phyloP scores from a whole-genome alignment of 306 rosid species.

The Dryas alaskensis region DNA sequence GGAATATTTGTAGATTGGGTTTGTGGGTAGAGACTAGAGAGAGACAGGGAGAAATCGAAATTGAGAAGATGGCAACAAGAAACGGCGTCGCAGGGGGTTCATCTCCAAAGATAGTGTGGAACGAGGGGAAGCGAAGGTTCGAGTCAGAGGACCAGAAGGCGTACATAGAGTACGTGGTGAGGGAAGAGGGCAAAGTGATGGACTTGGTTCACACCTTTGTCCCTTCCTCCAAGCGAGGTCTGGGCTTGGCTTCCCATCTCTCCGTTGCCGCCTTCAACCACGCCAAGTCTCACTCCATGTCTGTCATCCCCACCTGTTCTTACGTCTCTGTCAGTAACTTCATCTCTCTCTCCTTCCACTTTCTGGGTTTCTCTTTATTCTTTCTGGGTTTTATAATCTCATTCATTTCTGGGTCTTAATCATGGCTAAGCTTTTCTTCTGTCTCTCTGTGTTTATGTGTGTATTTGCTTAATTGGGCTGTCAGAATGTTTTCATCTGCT shows the following conservation, averaged over 20 bases:
- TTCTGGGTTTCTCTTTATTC: neutral
- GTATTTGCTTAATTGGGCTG: neutral
- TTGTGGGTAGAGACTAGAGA: neutral
- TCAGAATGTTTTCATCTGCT: too few relatives aligned
- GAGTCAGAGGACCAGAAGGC: conserved; percentile 87
- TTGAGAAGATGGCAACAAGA: conserved; percentile 37
- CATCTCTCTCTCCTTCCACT: neutral
- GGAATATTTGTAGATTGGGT: too few relatives aligned
- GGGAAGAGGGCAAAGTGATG: conserved; percentile 53
- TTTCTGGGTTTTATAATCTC: neutral
- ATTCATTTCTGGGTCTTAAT: neutral
- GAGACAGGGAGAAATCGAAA: neutral
- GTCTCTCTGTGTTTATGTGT: too few relatives aligned
- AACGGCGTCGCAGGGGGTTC: conserved; percentile 20
- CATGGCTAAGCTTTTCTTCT: neutral
- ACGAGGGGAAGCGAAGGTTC: conserved; percentile 47
- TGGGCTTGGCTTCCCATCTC: conserved; percentile 82
- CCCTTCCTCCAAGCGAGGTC: conserved; percentile 77
- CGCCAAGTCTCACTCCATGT: conserved; percentile 56
- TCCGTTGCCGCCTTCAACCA: conserved; percentile 76
- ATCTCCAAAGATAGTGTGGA: conserved; percentile 57
- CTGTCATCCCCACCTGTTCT: conserved; percentile 70
- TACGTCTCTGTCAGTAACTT: conserved; percentile 68
- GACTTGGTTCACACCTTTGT: conserved; percentile 84
- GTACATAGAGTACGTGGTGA: conserved; percentile 48